phyloP scores from a whole-genome alignment of 2,329 filamentous ascomycete genomes.

The Knufia fluminis region DNA sequence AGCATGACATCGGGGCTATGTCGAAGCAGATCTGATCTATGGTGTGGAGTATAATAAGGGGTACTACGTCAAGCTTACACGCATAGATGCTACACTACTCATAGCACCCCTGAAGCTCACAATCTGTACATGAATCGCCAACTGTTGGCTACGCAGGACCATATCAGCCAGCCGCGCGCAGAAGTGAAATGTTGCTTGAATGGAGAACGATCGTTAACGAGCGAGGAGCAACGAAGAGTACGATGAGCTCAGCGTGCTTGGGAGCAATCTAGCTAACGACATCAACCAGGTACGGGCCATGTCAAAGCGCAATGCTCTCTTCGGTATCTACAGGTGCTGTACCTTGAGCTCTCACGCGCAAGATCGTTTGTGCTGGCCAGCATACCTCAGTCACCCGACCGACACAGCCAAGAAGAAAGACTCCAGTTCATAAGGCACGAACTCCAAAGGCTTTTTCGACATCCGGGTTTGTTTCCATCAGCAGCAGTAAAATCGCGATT shows the following conservation, averaged over 20 bases:
- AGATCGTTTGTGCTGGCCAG: constrained; percentile 15
- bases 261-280: not conserved
- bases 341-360: constrained; percentile 15
- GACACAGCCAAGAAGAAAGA: constrained; percentile 10
- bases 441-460: constrained; percentile 12
- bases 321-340: constrained; percentile 13
- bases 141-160: no score
- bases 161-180: no score
- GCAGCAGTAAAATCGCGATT: constrained; percentile 10
- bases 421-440: constrained; percentile 12
- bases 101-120: no score
- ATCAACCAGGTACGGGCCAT: constrained; percentile 9
- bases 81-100: not conserved
- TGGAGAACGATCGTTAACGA: not conserved
- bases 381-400: constrained; percentile 1
- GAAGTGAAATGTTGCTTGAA: no score
- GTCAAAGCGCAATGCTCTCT: constrained; percentile 12
- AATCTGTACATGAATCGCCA: no score
- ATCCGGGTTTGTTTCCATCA: constrained; percentile 16
- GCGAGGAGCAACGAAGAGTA: not conserved
- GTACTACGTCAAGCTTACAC: not conserved
- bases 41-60: not conserved
- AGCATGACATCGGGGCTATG: not conserved
- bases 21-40: not conserved
- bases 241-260: not conserved